Percentiles rank a stretch among this genome's conserved stretches.
These are phyloP conservation scores for Cocos nucifera DNA, from an alignment of 176 grass and related monocot species.

Conservation along the genomic window DNA sequence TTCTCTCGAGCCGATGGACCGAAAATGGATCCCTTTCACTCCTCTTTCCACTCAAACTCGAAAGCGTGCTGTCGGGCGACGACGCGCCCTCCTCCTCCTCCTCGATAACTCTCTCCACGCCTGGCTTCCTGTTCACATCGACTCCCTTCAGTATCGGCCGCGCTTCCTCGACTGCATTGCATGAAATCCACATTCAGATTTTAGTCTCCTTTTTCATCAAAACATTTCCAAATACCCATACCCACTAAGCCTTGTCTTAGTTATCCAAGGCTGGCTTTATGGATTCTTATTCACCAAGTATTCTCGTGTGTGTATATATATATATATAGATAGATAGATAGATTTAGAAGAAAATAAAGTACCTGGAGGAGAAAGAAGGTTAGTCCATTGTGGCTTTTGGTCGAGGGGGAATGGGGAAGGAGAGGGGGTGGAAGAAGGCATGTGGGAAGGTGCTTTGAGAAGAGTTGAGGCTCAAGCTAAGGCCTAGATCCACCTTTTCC, in stretches of 20 bases:
- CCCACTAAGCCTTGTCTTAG: too few species aligned
- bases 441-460: conserved; percentile 22
- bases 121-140: conserved; percentile 27
- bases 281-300: too few species aligned
- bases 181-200: too few species aligned
- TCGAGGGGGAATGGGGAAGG: background rate
- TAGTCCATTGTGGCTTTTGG: too few species aligned
- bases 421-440: conserved; percentile 23
- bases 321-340: too few species aligned
- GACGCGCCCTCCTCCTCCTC: conserved; percentile 20
- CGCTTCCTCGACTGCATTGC: too few species aligned
- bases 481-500: conserved; percentile 29
- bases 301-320: too few species aligned
- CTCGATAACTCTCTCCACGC: conserved; percentile 37
- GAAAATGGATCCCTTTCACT: conserved; percentile 7
- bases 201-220: too few species aligned
- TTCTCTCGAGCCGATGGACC: conserved; percentile 20
- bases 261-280: too few species aligned
- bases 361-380: too few species aligned
- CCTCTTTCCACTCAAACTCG: conserved; percentile 51
- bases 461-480: conserved; percentile 34
- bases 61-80: conserved; percentile 57
- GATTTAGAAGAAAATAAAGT: too few species aligned
- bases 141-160: conserved; percentile 4
- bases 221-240: too few species aligned